phyloP scores from a whole-genome alignment of 1,284 basidiomycete species.

The Austroboletus olivaceoglutinosus region DNA sequence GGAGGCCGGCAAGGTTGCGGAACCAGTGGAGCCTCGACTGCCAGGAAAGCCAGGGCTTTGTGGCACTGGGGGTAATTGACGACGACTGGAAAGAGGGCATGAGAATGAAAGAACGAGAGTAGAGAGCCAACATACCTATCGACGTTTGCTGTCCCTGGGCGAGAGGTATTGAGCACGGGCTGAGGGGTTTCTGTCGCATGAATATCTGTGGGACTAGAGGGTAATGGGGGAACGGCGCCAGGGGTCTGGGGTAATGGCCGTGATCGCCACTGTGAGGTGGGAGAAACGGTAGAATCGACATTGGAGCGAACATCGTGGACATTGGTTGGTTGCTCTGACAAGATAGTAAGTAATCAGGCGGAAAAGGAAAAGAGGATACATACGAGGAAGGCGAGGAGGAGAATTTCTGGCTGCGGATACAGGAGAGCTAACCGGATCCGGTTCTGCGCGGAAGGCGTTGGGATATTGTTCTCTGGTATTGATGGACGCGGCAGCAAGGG shows the following conservation, averaged over 20 bases:
- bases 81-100: slow-evolving; percentile 19
- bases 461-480: slow-evolving; percentile 18
- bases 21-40: slow-evolving; percentile 23
- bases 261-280: slow-evolving; percentile 35
- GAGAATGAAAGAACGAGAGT: background rate
- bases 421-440: slow-evolving; percentile 12
- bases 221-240: slow-evolving; percentile 12
- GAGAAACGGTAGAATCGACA: slow-evolving; percentile 31
- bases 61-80: slow-evolving; percentile 26
- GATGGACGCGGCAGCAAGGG: slow-evolving; percentile 12
- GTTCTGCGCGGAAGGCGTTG: slow-evolving; percentile 24
- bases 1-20: slow-evolving; percentile 18
- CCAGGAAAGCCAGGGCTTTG: slow-evolving; percentile 14
- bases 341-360: background rate
- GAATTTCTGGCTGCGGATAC: slow-evolving; percentile 14
- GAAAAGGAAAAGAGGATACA: slow-evolving; percentile 4
- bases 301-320: slow-evolving; percentile 21
- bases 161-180: slow-evolving; percentile 16
- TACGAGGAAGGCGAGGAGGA: slow-evolving; percentile 25
- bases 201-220: slow-evolving; percentile 17
- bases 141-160: slow-evolving; percentile 24
- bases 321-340: slow-evolving; percentile 15
- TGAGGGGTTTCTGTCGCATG: slow-evolving; percentile 17
- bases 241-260: slow-evolving; percentile 34
- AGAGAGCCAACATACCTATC: slow-evolving; percentile 22